phyloP scores from a whole-genome alignment of 768 basidiomycete species.

The Hypholoma fasciculare region DNA sequence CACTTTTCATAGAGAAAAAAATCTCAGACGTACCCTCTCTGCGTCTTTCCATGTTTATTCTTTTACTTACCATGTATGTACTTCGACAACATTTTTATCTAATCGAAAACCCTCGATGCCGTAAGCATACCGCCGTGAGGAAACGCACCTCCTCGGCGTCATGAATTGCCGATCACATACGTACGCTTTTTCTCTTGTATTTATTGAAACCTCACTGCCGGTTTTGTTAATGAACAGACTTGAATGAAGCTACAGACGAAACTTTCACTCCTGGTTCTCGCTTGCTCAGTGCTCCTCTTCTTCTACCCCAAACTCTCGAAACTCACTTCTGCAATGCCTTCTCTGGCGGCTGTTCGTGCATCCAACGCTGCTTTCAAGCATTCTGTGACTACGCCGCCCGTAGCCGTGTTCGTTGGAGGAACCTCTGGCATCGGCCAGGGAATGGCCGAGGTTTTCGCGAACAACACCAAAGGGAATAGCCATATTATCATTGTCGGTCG shows the following conservation, averaged over 20 bases:
- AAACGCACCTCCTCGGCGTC: too few relatives aligned
- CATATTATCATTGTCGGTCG: slow-evolving; percentile 56
- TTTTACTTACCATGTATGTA: too few relatives aligned
- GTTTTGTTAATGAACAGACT: neutral
- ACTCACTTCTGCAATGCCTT: slow-evolving; percentile 18
- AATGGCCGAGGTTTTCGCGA: slow-evolving; percentile 45
- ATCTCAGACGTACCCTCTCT: too few relatives aligned
- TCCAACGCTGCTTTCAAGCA: slow-evolving; percentile 30
- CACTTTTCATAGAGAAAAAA: too few relatives aligned
- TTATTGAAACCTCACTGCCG: neutral
- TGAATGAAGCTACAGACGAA: neutral
- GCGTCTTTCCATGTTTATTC: too few relatives aligned
- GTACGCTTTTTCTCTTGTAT: neutral
- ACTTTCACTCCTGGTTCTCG: neutral
- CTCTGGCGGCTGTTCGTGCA: slow-evolving; percentile 26
- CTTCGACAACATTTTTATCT: too few relatives aligned
- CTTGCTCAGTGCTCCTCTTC: neutral
- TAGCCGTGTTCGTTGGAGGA: slow-evolving; percentile 44
- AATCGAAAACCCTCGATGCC: too few relatives aligned
- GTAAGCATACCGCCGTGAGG: too few relatives aligned
- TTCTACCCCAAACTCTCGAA: neutral
- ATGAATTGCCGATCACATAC: neutral
- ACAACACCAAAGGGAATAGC: slow-evolving; percentile 47
- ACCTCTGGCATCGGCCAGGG: slow-evolving; percentile 50
- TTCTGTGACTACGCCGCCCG: slow-evolving; percentile 23